Conservation (phyloP, 2,329 filamentous ascomycete species). For the Penicillium paneum region DNA sequence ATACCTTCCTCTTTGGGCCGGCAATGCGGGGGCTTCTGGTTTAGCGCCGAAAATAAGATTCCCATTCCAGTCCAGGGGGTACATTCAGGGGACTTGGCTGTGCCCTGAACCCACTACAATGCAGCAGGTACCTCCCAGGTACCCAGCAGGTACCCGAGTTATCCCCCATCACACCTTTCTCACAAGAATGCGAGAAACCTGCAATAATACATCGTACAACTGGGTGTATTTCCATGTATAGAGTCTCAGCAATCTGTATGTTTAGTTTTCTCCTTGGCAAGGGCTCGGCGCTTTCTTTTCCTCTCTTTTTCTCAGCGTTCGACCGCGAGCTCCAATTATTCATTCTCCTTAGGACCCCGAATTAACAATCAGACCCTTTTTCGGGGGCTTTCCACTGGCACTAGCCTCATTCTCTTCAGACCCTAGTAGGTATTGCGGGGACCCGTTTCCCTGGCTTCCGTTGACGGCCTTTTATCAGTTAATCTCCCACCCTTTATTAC, state of each 20-base stretch:
- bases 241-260: no score
- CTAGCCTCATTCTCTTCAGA: not conserved
- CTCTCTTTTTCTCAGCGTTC: not conserved
- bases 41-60: slow-evolving; percentile 11
- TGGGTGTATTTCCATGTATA: no score
- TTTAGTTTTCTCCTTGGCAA: not conserved
- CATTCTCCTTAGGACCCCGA: not conserved
- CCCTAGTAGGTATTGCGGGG: slow-evolving; percentile 22
- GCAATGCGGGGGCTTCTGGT: slow-evolving; percentile 14
- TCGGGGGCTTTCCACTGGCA: not conserved
- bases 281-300: not conserved
- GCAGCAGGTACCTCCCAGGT: slow-evolving; percentile 12
- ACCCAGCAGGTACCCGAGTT: slow-evolving; percentile 10
- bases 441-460: slow-evolving; percentile 14
- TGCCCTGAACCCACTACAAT: not conserved
- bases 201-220: not conserved
- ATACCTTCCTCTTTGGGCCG: slow-evolving; percentile 1
- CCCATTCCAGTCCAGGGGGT: slow-evolving; percentile 9
- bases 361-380: not conserved
- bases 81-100: not conserved
- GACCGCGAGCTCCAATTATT: not conserved
- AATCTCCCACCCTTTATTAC: not conserved
- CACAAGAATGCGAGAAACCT: slow-evolving; percentile 15
- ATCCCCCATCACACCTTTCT: not conserved
- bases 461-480: slow-evolving; percentile 7